Evolutionary conservation across 2,329 filamentous ascomycete species (phyloP), one percentile per base, ranked within the genome.

Genomic region (Lachnum nothofagi): DNA sequence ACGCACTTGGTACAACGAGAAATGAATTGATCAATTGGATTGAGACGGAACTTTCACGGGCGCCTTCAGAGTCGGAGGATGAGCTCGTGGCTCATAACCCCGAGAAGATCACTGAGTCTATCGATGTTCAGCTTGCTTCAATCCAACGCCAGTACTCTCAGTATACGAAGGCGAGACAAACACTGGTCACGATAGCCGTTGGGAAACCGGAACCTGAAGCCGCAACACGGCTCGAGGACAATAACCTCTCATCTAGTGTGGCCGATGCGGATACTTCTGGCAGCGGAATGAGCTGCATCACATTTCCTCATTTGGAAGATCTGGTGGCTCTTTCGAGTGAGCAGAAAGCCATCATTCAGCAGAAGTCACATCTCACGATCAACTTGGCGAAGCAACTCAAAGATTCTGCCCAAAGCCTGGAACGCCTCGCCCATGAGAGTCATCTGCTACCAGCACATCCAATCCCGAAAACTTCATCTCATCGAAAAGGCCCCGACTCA

Each of bases 11-110:
- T 35, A 68, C 68, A 6, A 78, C 81, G 9, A 73, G 82, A 14
- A 75, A 76, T 44, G 77, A 79, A 53, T 71, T 85, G 43, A 84
- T 85, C 50, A 71, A 67, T 48, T 85, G 82, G 82, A 83, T 85
- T 48, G 82, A 85, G 63, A 69, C 67, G 4, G 82, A 85, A 61
- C 66, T 85, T 19, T 68, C 72, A 44, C 78, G 77, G 46, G 78
- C 79, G 10, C 38, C 41, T 6, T 35, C 72, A 4, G 67, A 67
- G 19, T 62, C 64, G 1, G 66, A 63, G 17, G 48, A 51, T 14
- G 24, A 22, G 7, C 17, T 43, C 40, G 17, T 48, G 14, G 4
- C 31, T 33, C 10, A 22, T 2, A 44, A 14, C 23, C 24, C 44
- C 7, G 48, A 56, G 51, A 45, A 34, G 41, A 55, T 49, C 19